Evolutionary conservation across 345 rosid genomes (phyloP), one percentile per base, ranked within the genome.

Genomic region (Excoecaria agallocha): DNA sequence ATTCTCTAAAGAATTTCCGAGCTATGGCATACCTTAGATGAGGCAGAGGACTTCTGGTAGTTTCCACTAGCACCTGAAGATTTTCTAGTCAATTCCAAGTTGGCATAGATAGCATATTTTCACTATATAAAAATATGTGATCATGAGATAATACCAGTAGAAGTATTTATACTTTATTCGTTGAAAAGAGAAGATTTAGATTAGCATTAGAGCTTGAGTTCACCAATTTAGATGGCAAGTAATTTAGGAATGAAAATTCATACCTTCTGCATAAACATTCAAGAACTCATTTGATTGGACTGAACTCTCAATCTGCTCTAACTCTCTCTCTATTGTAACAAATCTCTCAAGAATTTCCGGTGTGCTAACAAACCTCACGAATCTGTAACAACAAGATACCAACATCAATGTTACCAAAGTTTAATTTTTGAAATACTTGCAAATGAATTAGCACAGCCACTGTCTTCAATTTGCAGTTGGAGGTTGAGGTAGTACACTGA

Each of bases 271-370:
- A 39, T 89, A 90, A 51, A 81, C 87, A 74, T 75, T 86, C 0
- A 58, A 75, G 8, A 73, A 63, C 76, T 87, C 94, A 78, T 87
- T 88, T 69, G 87, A 76, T 41, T 82, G 89, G 77, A 89, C 89
- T 19, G 95, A 89, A 82, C 80, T 87, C 84, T 89, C 92, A 51
- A 91, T 96, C 85, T 96, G 96, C 48, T 81, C 86, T 37, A 96
- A 85, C 81, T 96, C 99, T 72, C 72, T 89, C 83, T 96, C 97
- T 45, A 91, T 81, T 35, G 91, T 88, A 16, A 88, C 96, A 70
- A 91, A 89, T 85, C 99, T 89, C 91, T 96, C 99, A 72, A 96
- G 95, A 86, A 90, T 85, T 88, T 96, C 99, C 22, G 98, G 99
- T 17, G 97, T 84, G 76, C 88, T 89, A 69, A 93, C 95, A 84